phyloP scores from a whole-genome alignment of 2,329 filamentous ascomycete species.

The Sporothrix globosa region DNA sequence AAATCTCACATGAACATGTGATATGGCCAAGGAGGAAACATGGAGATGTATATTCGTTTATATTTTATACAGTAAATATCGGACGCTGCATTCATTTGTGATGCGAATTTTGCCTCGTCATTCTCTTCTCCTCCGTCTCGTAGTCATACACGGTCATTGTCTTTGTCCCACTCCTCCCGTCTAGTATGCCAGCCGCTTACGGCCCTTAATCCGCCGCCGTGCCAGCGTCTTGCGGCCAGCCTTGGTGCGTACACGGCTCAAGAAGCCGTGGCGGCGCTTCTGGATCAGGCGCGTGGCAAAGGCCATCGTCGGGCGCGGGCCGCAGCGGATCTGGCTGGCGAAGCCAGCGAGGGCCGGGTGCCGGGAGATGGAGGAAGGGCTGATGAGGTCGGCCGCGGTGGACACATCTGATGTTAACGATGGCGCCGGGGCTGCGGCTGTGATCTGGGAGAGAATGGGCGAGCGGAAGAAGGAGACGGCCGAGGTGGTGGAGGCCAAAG shows the following conservation, averaged over 20 bases:
- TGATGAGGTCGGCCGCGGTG: slow-evolving; percentile 49
- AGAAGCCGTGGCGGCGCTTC: slow-evolving; percentile 63
- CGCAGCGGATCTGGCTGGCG: slow-evolving; percentile 58
- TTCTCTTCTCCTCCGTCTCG: slow-evolving; percentile 5
- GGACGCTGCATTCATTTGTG: background rate
- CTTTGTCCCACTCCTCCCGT: background rate
- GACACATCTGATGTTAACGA: slow-evolving; percentile 35
- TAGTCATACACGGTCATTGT: slow-evolving; percentile 6
- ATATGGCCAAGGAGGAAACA: background rate
- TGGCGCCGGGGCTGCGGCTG: slow-evolving; percentile 5
- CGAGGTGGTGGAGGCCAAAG: background rate
- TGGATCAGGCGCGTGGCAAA: slow-evolving; percentile 58
- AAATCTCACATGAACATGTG: background rate
- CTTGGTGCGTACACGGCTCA: slow-evolving; percentile 54
- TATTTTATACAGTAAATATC: slow-evolving; percentile 25
- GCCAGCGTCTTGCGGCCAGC: slow-evolving; percentile 58
- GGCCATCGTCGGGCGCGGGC: slow-evolving; percentile 62
- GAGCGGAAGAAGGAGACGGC: slow-evolving; percentile 35
- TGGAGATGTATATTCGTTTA: slow-evolving; percentile 10
- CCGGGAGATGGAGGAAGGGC: slow-evolving; percentile 52
- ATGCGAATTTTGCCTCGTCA: background rate
- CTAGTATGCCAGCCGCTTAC: slow-evolving; percentile 49
- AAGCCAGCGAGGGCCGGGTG: slow-evolving; percentile 55
- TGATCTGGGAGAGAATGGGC: slow-evolving; percentile 10
- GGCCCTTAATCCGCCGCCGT: slow-evolving; percentile 57